A percentile compares a stretch with the other conserved stretches of the same genome.
Conservation (phyloP, 192 early-diverging fungal genomes). For the Mycoemilia scoparia region DNA sequence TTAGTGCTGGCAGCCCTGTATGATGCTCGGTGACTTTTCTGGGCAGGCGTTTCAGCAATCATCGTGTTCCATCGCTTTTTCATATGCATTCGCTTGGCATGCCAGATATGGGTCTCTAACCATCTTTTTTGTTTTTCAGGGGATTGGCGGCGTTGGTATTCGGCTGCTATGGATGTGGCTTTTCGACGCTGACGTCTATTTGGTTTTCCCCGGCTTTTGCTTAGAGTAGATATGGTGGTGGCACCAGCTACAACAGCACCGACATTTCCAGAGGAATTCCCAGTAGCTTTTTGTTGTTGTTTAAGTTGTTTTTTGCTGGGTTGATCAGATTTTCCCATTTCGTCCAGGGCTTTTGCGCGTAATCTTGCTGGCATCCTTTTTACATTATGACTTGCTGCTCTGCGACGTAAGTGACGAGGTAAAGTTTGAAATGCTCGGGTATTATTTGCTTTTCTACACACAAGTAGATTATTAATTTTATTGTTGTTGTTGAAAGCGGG, state of each 20-base stretch:
- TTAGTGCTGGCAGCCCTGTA: conserved; percentile 59
- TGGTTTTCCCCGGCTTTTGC: conserved; percentile 10
- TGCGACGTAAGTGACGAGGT: conserved; percentile 74
- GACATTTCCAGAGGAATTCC: too few relatives aligned
- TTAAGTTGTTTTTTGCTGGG: conserved; percentile 6
- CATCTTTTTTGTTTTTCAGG: conserved; percentile 49
- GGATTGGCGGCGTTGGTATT: conserved; percentile 27
- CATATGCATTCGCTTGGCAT: conserved; percentile 97
- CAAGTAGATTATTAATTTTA: too few relatives aligned
- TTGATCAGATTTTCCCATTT: conserved; percentile 34
- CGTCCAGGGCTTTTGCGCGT: conserved; percentile 53
- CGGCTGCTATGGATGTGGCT: conserved; percentile 6
- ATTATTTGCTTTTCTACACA: conserved; percentile 25
- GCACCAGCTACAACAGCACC: too few relatives aligned
- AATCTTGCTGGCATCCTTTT: conserved; percentile 75
- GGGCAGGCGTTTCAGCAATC: conserved; percentile 60
- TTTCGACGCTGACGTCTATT: conserved; percentile 14
- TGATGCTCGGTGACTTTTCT: conserved; percentile 56
- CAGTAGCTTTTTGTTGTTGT: conserved; percentile 8
- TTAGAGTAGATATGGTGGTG: too few relatives aligned
- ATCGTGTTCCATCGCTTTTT: conserved; percentile 51
- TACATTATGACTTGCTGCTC: conserved; percentile 87
- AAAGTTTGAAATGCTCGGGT: conserved; percentile 76
- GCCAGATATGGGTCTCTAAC: conserved; percentile 98
- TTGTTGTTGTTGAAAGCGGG: conserved; percentile 1